Evolutionary conservation across 1,284 basidiomycete genomes (phyloP).

Genomic region (Puccinia hordei): DNA sequence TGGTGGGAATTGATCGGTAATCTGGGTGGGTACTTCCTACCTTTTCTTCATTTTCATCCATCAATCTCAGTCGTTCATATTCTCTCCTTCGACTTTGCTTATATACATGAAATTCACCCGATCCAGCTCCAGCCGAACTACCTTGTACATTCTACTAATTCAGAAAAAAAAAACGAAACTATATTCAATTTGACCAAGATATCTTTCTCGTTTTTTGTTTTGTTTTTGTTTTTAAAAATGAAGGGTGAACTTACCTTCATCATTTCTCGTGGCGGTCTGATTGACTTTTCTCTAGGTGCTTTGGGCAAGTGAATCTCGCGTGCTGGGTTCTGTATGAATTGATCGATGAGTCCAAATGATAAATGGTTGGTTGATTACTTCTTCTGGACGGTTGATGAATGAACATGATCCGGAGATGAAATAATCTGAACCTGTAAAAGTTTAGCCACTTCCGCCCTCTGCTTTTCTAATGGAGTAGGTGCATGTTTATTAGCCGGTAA

Average conservation of each 20-base stretch:
- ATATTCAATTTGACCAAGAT: background rate
- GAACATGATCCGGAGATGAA: background rate
- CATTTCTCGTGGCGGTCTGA: slow-evolving; percentile 83
- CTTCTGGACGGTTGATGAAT: background rate
- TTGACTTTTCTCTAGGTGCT: slow-evolving; percentile 73
- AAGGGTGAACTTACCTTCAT: slow-evolving; percentile 76
- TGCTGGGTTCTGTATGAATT: slow-evolving; percentile 67
- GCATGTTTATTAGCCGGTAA: slow-evolving; percentile 48
- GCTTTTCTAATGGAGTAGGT: slow-evolving; percentile 69
- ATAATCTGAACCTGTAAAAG: slow-evolving; percentile 67
- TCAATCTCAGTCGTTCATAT: slow-evolving; percentile 86
- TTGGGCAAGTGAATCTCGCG: slow-evolving; percentile 76
- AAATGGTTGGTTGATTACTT: background rate
- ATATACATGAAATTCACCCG: slow-evolving; percentile 76
- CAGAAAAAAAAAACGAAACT: background rate
- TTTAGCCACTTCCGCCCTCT: slow-evolving; percentile 75
- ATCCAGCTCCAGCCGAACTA: slow-evolving; percentile 58
- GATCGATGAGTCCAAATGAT: background rate
- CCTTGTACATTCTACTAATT: slow-evolving; percentile 55
- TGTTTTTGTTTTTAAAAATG: too few species aligned
- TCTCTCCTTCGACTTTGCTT: slow-evolving; percentile 90
- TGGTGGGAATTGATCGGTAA: background rate
- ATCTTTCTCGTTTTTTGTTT: background rate
- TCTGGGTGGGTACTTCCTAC: slow-evolving; percentile 62
- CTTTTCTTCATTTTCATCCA: slow-evolving; percentile 79